Evolutionary conservation across 2,329 filamentous ascomycete species (phyloP).

Genomic region (Ustilaginoidea virens): DNA sequence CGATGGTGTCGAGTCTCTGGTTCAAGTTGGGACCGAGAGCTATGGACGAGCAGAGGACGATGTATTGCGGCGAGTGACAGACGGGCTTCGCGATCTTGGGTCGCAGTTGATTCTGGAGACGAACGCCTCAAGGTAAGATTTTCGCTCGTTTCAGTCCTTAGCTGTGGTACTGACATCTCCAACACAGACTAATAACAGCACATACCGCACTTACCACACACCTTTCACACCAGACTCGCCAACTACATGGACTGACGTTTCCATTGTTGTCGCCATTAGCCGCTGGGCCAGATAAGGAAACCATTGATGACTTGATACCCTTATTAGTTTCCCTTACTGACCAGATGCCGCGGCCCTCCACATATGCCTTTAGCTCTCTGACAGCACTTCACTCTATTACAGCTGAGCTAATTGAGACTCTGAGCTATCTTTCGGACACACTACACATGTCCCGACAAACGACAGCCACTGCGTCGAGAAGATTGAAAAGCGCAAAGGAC

Average conservation of each 20-base stretch:
- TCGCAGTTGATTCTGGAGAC: slow-evolving; percentile 59
- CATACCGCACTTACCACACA: slow-evolving; percentile 63
- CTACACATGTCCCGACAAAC: slow-evolving; percentile 89
- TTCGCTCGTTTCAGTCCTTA: too few relatives aligned
- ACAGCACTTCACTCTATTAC: slow-evolving; percentile 56
- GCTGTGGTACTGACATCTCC: neutral
- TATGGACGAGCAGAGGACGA: slow-evolving; percentile 49
- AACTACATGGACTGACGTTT: slow-evolving; percentile 58
- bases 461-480: slow-evolving; percentile 63
- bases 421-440: slow-evolving; percentile 78
- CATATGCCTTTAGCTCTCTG: slow-evolving; percentile 49
- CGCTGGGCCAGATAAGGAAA: slow-evolving; percentile 44
- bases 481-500: slow-evolving; percentile 68
- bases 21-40: slow-evolving; percentile 47
- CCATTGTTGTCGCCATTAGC: slow-evolving; percentile 54
- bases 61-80: slow-evolving; percentile 53
- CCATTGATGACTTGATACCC: slow-evolving; percentile 53
- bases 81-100: slow-evolving; percentile 54
- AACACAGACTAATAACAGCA: slow-evolving; percentile 56
- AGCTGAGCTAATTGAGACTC: slow-evolving; percentile 57
- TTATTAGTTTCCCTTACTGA: slow-evolving; percentile 49
- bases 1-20: slow-evolving; percentile 56
- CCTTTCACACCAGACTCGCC: slow-evolving; percentile 58
- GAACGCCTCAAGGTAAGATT: slow-evolving; percentile 48
- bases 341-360: slow-evolving; percentile 48